Evolutionary conservation across 306 rosid genomes (phyloP), one percentile per base, ranked within the genome.

Genomic region (Vigna nakashimae): DNA sequence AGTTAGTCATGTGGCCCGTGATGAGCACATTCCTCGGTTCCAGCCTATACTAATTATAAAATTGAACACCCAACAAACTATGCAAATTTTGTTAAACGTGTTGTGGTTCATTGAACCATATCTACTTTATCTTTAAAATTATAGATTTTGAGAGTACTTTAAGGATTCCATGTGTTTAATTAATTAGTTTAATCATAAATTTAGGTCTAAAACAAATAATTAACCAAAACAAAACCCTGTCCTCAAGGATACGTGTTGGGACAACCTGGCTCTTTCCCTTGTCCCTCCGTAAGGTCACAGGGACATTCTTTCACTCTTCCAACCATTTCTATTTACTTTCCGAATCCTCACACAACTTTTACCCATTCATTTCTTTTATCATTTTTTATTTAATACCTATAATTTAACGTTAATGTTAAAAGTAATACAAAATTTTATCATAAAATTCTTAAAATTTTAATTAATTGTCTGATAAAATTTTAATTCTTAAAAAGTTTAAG

Each of bases 81-180:
- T 6, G 42, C 9, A 36, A 36, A 69, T 74, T 81, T 26, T 81
- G 18, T 14, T 59, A 26, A 22, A 8, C 65, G 1, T 42, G 46
- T 38, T 75, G 22, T 14, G 76, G 76, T 67, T 74, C 76, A 59
- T 30, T 81, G 75, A n/a, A 75, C 59, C 72, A 6, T 58, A 56
- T 81, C 50, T 50, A 30, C 73, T 75, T 81, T 75, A 68, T 48
- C 57, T 74, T 80, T 56, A 62, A 28, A 58, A 32, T 43, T 75
- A 69, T 46, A 77, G 77, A 69, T 73, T 81, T 75, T 69, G 13
- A 30, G 36, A 58, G 65, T 55, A 48, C 16, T 15, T 68, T 69
- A 40, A 6, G 62, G 77, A 50, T 22, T 30, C 7, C 28, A 16
- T 80, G 22, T 74, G 34, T 52, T 10, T 16, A 32, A 80, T 45